phyloP scores from a whole-genome alignment of 2,329 filamentous ascomycete genomes.

The Ampelomyces quisqualis region DNA sequence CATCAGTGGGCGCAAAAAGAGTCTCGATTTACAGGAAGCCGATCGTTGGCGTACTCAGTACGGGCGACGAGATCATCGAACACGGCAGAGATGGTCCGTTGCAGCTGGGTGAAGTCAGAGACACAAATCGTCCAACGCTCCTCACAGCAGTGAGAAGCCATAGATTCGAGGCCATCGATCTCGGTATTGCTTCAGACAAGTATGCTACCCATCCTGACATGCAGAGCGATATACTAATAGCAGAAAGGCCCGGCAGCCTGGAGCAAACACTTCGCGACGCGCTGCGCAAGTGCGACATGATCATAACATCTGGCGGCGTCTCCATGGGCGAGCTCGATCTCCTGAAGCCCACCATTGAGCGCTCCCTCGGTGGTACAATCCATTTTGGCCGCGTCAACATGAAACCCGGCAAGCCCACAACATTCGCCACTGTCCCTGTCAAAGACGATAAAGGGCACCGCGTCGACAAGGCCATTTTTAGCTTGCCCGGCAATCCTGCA shows the following conservation, averaged over 20 bases:
- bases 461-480: conserved; percentile 74
- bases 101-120: conserved; percentile 79
- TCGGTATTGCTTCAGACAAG: conserved; percentile 80
- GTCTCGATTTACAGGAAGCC: conserved; percentile 75
- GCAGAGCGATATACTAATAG: conserved; percentile 9
- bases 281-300: conserved; percentile 71
- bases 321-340: conserved; percentile 98
- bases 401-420: conserved; percentile 98
- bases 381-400: conserved; percentile 95
- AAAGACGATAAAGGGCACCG: conserved; percentile 57
- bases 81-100: conserved; percentile 65
- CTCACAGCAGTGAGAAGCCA: conserved; percentile 72
- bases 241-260: conserved; percentile 62
- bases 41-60: conserved; percentile 82
- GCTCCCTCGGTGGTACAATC: conserved; percentile 83
- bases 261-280: conserved; percentile 76
- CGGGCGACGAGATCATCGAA: conserved; percentile 88
- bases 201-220: conserved; percentile 26
- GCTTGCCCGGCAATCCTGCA: conserved; percentile 89
- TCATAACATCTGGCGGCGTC: conserved; percentile 91
- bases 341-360: conserved; percentile 93
- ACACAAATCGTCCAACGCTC: conserved; percentile 88
- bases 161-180: conserved; percentile 77
- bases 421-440: conserved; percentile 83
- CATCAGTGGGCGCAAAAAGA: conserved; percentile 73